Evolutionary conservation across 1,139 yeast species (phyloP).

Genomic region (Lodderomyces orthopsilosis): DNA sequence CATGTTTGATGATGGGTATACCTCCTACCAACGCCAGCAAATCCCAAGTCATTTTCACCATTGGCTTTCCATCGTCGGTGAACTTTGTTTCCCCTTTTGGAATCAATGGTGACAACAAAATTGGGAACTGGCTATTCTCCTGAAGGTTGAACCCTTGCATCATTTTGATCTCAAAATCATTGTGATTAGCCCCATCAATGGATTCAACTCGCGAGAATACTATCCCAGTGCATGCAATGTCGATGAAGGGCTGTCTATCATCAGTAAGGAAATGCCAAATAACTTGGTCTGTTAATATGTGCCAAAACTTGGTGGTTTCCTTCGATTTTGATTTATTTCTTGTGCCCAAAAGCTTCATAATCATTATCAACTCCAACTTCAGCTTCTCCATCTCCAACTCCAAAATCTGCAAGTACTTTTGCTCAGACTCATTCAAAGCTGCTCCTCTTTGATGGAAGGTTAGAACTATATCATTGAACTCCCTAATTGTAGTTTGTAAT

Average conservation of each 20-base stretch:
- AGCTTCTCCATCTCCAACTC: conserved; percentile 59
- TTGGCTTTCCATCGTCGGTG: conserved; percentile 20
- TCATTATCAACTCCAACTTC: conserved; percentile 56
- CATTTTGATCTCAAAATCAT: conserved; percentile 57
- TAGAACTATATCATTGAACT: conserved; percentile 42
- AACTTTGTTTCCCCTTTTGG: conserved; percentile 14
- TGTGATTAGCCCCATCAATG: conserved; percentile 55
- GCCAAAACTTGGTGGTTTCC: conserved; percentile 30
- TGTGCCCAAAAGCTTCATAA: conserved; percentile 63
- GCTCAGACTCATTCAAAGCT: conserved; percentile 22
- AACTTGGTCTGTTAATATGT: conserved; percentile 57
- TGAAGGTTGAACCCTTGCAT: conserved; percentile 72
- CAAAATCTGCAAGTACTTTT: conserved; percentile 34
- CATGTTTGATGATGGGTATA: conserved; percentile 54
- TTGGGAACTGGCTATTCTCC: conserved; percentile 63
- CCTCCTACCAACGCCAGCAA: conserved; percentile 85
- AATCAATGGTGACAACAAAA: conserved; percentile 58
- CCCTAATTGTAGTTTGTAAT: conserved; percentile 57
- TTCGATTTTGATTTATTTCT: conserved; percentile 31
- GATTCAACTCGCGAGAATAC: conserved; percentile 59
- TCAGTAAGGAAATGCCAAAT: conserved; percentile 69
- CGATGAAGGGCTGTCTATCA: conserved; percentile 62
- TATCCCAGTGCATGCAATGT: conserved; percentile 65
- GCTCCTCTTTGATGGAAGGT: conserved; percentile 36
- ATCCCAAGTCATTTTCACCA: conserved; percentile 66